Conservation (phyloP, 257 asterid species). For the Ajuga chamaepitys region DNA sequence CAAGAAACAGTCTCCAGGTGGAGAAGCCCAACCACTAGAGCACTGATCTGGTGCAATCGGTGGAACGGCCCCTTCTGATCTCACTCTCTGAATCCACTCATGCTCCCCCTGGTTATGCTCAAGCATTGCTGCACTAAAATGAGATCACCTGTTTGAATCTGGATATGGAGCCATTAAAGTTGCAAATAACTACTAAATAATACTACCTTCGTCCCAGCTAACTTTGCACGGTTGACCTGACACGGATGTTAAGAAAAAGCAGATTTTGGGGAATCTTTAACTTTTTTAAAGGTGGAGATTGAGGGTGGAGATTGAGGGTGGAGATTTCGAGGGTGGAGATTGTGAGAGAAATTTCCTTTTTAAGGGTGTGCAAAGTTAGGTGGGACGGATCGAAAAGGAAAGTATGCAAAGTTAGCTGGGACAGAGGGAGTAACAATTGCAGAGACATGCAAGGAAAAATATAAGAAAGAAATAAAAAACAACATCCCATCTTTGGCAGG, state of each 20-base stretch:
- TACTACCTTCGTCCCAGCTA: too few species aligned
- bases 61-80: constrained; percentile 70
- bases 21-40: constrained; percentile 80
- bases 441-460: background rate
- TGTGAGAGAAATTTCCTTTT: too few species aligned
- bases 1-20: constrained; percentile 57
- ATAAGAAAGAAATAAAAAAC: background rate
- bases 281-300: too few species aligned
- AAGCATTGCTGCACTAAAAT: constrained; percentile 34
- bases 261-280: too few species aligned
- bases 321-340: too few species aligned
- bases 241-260: too few species aligned
- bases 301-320: too few species aligned
- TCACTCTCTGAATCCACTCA: constrained; percentile 64
- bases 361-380: too few species aligned
- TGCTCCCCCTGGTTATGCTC: constrained; percentile 27
- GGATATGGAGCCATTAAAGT: background rate
- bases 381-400: too few species aligned
- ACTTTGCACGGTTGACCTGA: too few species aligned
- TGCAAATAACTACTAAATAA: background rate
- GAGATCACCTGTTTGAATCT: constrained; percentile 13
- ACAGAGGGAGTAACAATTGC: background rate
- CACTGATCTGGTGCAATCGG: constrained; percentile 47
- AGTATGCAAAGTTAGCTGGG: too few species aligned
- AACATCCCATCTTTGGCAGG: background rate